These are phyloP conservation scores for Globisporangium camurandrum DNA, from an alignment of 352 stramenopile genomes.

Conservation along the genomic window DNA sequence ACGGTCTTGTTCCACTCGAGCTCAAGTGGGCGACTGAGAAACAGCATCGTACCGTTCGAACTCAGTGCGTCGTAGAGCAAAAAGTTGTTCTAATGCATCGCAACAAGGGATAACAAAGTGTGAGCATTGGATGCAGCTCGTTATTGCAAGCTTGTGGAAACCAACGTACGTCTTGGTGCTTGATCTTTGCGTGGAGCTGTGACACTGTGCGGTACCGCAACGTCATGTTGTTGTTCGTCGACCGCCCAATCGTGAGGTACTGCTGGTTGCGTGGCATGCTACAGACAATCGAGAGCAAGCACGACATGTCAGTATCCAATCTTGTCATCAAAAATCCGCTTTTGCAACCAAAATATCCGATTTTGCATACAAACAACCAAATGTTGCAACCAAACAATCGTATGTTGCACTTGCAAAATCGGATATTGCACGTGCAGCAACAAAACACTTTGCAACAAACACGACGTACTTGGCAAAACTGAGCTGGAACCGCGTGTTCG, in stretches of 20 bases:
- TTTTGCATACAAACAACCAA: too few relatives aligned
- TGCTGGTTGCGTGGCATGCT: slow-evolving; percentile 57
- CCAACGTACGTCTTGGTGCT: slow-evolving; percentile 67
- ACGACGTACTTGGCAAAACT: slow-evolving; percentile 83
- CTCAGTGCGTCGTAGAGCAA: slow-evolving; percentile 64
- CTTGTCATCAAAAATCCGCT: too few relatives aligned
- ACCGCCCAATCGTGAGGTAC: slow-evolving; percentile 70
- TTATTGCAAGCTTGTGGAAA: not conserved
- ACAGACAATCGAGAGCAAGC: slow-evolving; percentile 5
- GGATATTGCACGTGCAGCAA: too few relatives aligned
- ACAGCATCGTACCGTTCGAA: slow-evolving; percentile 85
- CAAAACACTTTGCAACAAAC: not conserved
- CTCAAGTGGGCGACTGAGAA: slow-evolving; percentile 69
- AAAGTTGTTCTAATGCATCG: slow-evolving; percentile 54
- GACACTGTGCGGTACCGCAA: slow-evolving; percentile 82
- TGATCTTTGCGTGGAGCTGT: slow-evolving; percentile 77
- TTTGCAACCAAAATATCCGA: too few relatives aligned
- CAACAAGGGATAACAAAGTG: slow-evolving; percentile 1
- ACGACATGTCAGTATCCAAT: slow-evolving; percentile 4
- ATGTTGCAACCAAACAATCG: too few relatives aligned
- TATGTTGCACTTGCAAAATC: too few relatives aligned
- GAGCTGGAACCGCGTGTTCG: slow-evolving; percentile 90
- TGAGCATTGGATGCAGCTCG: too few relatives aligned
- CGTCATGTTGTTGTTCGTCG: slow-evolving; percentile 83
- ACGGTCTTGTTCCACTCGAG: slow-evolving; percentile 79